Percentiles rank a stretch among this genome's conserved stretches.
Evolutionary conservation across 176 grass and related monocot species (phyloP).

Genomic region (Phragmites australis): DNA sequence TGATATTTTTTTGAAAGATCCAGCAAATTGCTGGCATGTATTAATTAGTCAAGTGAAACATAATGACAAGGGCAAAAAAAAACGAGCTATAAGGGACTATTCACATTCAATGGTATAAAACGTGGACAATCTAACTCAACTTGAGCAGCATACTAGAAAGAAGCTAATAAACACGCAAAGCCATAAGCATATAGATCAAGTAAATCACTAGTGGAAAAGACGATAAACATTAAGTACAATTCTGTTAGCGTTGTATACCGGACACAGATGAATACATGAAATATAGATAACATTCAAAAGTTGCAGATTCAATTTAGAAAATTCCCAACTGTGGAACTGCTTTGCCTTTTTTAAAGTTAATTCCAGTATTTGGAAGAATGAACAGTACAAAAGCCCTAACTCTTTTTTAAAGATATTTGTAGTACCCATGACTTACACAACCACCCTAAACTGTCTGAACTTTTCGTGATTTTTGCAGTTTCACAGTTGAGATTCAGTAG

Average conservation of each 20-base stretch:
- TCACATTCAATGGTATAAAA: background rate
- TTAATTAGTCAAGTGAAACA: too few species aligned
- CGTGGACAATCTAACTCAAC: background rate
- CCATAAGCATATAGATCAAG: slow-evolving; percentile 7
- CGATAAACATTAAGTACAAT: background rate
- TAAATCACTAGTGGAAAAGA: background rate
- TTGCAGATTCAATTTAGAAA: slow-evolving; percentile 8
- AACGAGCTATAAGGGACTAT: background rate
- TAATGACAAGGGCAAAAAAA: too few species aligned
- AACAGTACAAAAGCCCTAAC: background rate
- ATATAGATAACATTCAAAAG: background rate
- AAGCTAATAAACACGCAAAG: slow-evolving; percentile 6
- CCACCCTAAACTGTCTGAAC: background rate
- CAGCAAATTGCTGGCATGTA: too few species aligned
- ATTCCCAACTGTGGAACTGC: background rate
- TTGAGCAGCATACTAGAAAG: slow-evolving; percentile 11
- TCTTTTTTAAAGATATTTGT: background rate
- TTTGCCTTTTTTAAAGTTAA: slow-evolving; percentile 12
- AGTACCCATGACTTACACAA: background rate
- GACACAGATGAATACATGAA: background rate
- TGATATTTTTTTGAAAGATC: too few species aligned
- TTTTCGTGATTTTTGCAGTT: background rate
- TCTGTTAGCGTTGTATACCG: background rate
- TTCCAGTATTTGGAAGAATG: background rate
- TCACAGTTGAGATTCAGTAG: background rate